Conservation (phyloP, 768 basidiomycete species). For the Mycena venus region DNA sequence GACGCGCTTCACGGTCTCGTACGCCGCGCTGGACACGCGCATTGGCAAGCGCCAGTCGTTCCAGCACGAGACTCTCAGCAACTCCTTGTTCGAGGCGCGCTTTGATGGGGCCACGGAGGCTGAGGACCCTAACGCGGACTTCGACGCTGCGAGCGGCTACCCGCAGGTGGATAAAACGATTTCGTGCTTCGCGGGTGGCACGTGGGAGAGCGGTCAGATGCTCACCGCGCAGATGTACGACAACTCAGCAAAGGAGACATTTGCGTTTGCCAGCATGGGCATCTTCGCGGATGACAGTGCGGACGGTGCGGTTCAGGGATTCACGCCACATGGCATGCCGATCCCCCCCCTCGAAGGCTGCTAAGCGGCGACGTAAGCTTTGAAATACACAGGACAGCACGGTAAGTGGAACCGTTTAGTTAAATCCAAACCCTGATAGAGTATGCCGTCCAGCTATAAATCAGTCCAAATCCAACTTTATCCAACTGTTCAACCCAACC, state of each 20-base stretch:
- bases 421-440: too few species aligned
- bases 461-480: too few species aligned
- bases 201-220: not conserved
- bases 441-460: too few species aligned
- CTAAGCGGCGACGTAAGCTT: too few species aligned
- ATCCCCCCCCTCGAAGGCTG: too few species aligned
- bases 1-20: slow-evolving; percentile 5
- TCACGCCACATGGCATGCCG: not conserved
- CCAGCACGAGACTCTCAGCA: slow-evolving; percentile 9
- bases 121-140: slow-evolving; percentile 1
- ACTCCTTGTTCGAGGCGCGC: not conserved
- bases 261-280: slow-evolving; percentile 7
- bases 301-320: not conserved
- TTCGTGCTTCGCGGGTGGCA: not conserved
- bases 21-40: not conserved
- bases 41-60: slow-evolving; percentile 2
- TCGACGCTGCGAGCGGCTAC: slow-evolving; percentile 8
- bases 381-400: too few species aligned
- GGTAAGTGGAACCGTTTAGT: too few species aligned
- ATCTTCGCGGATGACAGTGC: slow-evolving; percentile 1
- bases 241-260: not conserved
- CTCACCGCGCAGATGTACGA: slow-evolving; percentile 5
- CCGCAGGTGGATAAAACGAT: slow-evolving; percentile 1
- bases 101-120: not conserved
- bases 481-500: too few species aligned